phyloP scores from a whole-genome alignment of 2,329 filamentous ascomycete species.

The Aspergillus melleus region DNA sequence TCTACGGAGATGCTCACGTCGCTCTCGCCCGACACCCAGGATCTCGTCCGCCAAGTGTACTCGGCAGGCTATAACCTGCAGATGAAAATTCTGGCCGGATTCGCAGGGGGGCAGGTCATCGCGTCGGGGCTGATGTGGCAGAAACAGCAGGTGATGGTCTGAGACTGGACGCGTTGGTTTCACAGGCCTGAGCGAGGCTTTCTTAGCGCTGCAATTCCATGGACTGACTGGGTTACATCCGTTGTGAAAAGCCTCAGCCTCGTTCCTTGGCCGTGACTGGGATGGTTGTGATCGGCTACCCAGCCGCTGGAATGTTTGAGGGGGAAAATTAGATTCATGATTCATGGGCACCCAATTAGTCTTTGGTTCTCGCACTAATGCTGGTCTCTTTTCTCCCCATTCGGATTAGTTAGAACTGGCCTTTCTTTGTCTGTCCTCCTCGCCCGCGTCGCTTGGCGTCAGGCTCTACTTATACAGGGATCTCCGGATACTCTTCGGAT shows the following conservation, averaged over 20 bases:
- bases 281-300: neutral
- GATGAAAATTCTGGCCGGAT: neutral
- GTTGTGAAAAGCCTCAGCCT: neutral
- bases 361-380: too few species aligned
- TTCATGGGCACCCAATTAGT: too few species aligned
- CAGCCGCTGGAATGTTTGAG: neutral
- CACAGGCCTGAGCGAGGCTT: neutral
- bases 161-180: neutral
- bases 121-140: constrained; percentile 12
- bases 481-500: neutral
- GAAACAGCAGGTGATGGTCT: constrained; percentile 5
- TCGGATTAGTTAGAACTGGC: too few species aligned
- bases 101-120: constrained; percentile 11
- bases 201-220: neutral
- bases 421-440: neutral
- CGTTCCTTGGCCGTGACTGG: neutral
- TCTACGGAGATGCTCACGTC: neutral
- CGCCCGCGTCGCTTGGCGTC: neutral
- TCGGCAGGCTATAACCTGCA: neutral
- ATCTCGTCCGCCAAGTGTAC: neutral
- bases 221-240: neutral
- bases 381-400: too few species aligned
- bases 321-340: neutral
- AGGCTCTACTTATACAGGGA: neutral
- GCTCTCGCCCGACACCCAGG: neutral